Percentiles rank a stretch among this genome's conserved stretches.
Evolutionary conservation across 2,329 filamentous ascomycete genomes (phyloP).

Genomic region (Ophiocordyceps polyrhachis-furcata): DNA sequence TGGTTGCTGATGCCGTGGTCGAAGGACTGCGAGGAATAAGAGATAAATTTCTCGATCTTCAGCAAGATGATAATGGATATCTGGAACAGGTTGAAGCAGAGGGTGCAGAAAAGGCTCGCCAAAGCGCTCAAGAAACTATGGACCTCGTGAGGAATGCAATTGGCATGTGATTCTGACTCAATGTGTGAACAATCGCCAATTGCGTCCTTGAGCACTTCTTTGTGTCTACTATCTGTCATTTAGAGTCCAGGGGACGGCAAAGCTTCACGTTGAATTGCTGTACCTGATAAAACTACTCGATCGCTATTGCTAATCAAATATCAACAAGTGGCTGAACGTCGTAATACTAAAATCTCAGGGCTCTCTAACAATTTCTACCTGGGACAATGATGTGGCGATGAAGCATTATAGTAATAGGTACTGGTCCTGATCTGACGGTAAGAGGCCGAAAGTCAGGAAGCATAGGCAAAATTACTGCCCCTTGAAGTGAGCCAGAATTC

Average conservation of each 20-base stretch:
- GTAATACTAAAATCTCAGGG: too few relatives aligned
- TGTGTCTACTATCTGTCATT: neutral
- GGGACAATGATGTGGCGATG: too few relatives aligned
- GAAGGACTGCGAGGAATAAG: slow-evolving; percentile 33
- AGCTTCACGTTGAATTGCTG: too few relatives aligned
- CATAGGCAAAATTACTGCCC: slow-evolving; percentile 41
- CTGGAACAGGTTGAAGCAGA: slow-evolving; percentile 37
- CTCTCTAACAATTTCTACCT: too few relatives aligned
- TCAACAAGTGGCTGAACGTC: too few relatives aligned
- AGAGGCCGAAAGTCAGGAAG: slow-evolving; percentile 20
- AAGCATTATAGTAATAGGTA: too few relatives aligned
- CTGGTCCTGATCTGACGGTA: too few relatives aligned
- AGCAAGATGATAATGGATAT: slow-evolving; percentile 27
- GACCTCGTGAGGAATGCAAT: slow-evolving; percentile 29
- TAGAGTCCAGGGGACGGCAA: too few relatives aligned
- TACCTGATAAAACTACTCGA: too few relatives aligned
- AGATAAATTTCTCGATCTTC: slow-evolving; percentile 33
- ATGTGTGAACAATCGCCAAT: neutral
- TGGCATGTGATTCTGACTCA: too few relatives aligned
- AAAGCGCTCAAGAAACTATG: slow-evolving; percentile 42
- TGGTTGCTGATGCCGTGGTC: slow-evolving; percentile 39
- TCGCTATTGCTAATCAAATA: too few relatives aligned
- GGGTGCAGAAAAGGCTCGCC: slow-evolving; percentile 41
- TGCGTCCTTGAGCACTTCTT: neutral
- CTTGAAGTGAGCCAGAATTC: slow-evolving; percentile 58